These are phyloP conservation scores for Ustilago trichophora DNA, from an alignment of 1,284 basidiomycete species.

Conservation along the genomic window DNA sequence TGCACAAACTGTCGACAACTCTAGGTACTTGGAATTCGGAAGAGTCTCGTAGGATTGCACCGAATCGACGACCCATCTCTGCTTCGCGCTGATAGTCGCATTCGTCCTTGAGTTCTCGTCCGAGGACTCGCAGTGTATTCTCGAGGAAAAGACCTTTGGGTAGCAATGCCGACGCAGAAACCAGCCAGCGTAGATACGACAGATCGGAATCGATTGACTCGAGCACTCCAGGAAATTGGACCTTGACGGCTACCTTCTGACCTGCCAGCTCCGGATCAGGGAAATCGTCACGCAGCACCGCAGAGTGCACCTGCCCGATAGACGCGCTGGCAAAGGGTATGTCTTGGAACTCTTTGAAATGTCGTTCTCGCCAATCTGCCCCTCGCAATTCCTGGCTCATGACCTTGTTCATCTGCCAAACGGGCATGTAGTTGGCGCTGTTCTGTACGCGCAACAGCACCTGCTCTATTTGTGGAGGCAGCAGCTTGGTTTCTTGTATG, in stretches of 20 bases:
- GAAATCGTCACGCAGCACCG: slow-evolving; percentile 70
- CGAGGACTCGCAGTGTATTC: slow-evolving; percentile 86
- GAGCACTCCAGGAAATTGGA: slow-evolving; percentile 93
- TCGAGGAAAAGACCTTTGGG: slow-evolving; percentile 82
- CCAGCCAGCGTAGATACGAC: slow-evolving; percentile 82
- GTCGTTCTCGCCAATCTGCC: slow-evolving; percentile 74
- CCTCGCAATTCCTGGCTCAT: slow-evolving; percentile 77
- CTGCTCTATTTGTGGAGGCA: slow-evolving; percentile 87
- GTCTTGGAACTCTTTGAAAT: slow-evolving; percentile 81
- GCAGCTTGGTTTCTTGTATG: slow-evolving; percentile 77
- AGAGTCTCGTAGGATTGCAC: slow-evolving; percentile 58
- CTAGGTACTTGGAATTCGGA: slow-evolving; percentile 81
- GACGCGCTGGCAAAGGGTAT: slow-evolving; percentile 94
- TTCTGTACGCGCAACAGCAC: slow-evolving; percentile 92
- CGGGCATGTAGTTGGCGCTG: slow-evolving; percentile 97
- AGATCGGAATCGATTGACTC: slow-evolving; percentile 88
- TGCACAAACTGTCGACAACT: slow-evolving; percentile 80
- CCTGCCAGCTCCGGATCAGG: slow-evolving; percentile 50
- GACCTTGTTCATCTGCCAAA: slow-evolving; percentile 93
- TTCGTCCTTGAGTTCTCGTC: slow-evolving; percentile 90
- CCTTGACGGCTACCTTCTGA: slow-evolving; percentile 80
- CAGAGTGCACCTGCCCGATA: slow-evolving; percentile 94
- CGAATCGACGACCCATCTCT: slow-evolving; percentile 75
- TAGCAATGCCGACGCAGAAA: slow-evolving; percentile 81
- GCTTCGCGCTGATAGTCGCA: slow-evolving; percentile 94